phyloP scores from a whole-genome alignment of 352 stramenopile genomes.

The Phytophthora tubulina region DNA sequence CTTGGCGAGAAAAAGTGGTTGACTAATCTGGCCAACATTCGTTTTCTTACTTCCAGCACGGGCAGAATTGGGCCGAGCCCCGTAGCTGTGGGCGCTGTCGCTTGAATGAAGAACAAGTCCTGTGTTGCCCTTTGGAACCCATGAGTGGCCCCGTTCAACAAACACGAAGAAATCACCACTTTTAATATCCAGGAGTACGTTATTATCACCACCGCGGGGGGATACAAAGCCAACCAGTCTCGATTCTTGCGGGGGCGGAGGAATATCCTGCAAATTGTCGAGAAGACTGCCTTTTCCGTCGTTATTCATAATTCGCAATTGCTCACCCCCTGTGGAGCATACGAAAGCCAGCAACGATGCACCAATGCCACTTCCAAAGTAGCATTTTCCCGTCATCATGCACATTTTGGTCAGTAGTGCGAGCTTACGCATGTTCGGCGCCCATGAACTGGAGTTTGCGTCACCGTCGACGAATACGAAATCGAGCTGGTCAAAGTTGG shows the following conservation, averaged over 20 bases:
- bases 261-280: slow-evolving; percentile 49
- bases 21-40: slow-evolving; percentile 42
- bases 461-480: slow-evolving; percentile 86
- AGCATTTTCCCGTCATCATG: slow-evolving; percentile 90
- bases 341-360: slow-evolving; percentile 71
- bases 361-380: slow-evolving; percentile 71
- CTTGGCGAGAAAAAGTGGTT: slow-evolving; percentile 58
- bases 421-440: slow-evolving; percentile 69
- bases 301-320: slow-evolving; percentile 72
- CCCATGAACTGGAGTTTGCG: slow-evolving; percentile 68
- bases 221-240: slow-evolving; percentile 29
- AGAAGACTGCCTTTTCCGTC: slow-evolving; percentile 60
- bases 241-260: slow-evolving; percentile 38
- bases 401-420: slow-evolving; percentile 82
- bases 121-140: slow-evolving; percentile 81
- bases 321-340: slow-evolving; percentile 76
- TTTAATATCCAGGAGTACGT: slow-evolving; percentile 77
- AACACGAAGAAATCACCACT: slow-evolving; percentile 80
- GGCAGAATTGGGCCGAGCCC: slow-evolving; percentile 66
- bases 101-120: slow-evolving; percentile 75
- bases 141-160: slow-evolving; percentile 40
- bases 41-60: slow-evolving; percentile 65
- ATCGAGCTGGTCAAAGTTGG: slow-evolving; percentile 83
- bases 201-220: slow-evolving; percentile 21
- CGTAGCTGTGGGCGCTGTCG: slow-evolving; percentile 65